Evolutionary conservation across 441 rosid genomes (phyloP).

Genomic region (Populus tomentosa): DNA sequence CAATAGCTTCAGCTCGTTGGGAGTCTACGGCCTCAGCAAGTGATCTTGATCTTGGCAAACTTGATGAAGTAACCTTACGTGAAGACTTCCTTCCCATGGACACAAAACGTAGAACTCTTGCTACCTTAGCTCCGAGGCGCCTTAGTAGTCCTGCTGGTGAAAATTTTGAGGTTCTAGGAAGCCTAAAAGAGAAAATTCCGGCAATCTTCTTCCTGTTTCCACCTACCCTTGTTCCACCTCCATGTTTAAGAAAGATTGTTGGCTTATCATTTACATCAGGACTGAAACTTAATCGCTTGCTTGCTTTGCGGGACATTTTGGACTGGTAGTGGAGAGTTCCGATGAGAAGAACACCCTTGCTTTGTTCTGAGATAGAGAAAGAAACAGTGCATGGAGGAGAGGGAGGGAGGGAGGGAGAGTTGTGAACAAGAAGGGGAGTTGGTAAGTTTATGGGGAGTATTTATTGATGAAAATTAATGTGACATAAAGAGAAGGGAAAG

Average conservation of each 20-base stretch:
- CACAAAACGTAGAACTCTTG: no score
- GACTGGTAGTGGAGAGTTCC: neutral
- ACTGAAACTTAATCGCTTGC: neutral
- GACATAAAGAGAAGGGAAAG: constrained; percentile 2
- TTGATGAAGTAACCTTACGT: no score
- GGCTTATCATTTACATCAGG: neutral
- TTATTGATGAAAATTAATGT: constrained; percentile 19
- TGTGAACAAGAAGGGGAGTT: constrained; percentile 7
- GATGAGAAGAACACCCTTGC: neutral
- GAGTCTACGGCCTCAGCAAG: no score
- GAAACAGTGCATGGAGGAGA: neutral
- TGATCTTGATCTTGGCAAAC: no score
- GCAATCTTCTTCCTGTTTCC: constrained; percentile 34
- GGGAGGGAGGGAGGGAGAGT: neutral
- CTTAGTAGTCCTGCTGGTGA: constrained; percentile 43
- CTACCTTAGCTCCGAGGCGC: constrained; percentile 8
- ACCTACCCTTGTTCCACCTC: constrained; percentile 22
- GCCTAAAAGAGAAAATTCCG: constrained; percentile 46
- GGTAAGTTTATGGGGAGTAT: constrained; percentile 17
- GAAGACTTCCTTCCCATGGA: no score
- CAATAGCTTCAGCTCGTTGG: no score
- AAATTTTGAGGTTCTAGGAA: constrained; percentile 34
- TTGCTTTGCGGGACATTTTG: neutral
- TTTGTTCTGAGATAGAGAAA: neutral
- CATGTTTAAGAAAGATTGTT: constrained; percentile 37